Conservation (phyloP, 352 stramenopile species). For the Halophytophthora batemanensis region DNA sequence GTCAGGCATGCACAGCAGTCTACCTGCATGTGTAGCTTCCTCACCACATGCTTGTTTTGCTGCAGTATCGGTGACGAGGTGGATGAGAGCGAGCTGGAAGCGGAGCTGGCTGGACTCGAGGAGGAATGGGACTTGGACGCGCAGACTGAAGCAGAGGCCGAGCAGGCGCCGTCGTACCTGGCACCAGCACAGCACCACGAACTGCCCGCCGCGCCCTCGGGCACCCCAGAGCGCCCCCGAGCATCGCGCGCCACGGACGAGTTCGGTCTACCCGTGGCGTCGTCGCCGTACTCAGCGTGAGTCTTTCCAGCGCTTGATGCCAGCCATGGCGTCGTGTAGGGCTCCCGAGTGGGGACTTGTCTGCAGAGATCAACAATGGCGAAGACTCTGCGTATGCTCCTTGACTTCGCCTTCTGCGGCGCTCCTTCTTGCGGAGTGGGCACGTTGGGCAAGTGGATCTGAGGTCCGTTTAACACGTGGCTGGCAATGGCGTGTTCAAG, state of each 20-base stretch:
- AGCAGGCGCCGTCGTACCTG: conserved; percentile 67
- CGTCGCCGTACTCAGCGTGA: conserved; percentile 24
- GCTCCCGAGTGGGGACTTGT: no score
- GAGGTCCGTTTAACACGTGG: no score
- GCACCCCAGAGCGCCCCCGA: conserved; percentile 28
- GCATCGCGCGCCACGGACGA: conserved; percentile 50
- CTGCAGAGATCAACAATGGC: no score
- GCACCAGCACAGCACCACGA: conserved; percentile 48
- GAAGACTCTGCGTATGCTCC: no score
- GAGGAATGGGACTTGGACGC: conserved; percentile 91
- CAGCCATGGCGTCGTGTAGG: neutral
- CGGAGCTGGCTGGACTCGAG: conserved; percentile 92
- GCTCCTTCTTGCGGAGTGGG: no score
- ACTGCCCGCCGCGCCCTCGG: conserved; percentile 53
- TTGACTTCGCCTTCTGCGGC: no score
- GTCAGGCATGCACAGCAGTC: neutral
- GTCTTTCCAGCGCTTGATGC: neutral
- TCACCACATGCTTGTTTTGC: neutral
- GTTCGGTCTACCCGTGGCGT: conserved; percentile 67
- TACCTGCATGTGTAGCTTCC: neutral
- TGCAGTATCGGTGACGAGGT: conserved; percentile 91
- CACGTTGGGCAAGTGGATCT: no score
- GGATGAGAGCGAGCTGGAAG: conserved; percentile 94
- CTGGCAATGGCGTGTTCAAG: no score
- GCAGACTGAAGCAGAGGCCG: conserved; percentile 26